Percentiles rank a stretch among this genome's conserved stretches.
Conservation (phyloP, 2,329 filamentous ascomycete genomes). For the Aureobasidium sp. region DNA sequence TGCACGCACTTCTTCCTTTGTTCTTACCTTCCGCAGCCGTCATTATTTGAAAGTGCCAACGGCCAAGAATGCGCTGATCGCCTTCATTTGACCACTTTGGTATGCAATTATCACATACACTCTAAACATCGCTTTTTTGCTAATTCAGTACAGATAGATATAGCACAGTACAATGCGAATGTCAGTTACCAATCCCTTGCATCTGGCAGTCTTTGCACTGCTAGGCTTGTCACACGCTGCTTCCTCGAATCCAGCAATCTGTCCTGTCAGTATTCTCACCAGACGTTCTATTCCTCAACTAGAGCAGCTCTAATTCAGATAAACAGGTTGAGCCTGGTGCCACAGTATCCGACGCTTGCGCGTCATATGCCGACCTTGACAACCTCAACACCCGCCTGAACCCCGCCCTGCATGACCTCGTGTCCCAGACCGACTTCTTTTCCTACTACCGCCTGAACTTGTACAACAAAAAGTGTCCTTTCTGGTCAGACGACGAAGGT, state of each 20-base stretch:
- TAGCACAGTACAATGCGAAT: conserved; percentile 19
- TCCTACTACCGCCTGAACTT: conserved; percentile 94
- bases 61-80: conserved; percentile 9
- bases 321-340: conserved; percentile 75
- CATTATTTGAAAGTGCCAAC: conserved; percentile 2
- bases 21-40: conserved; percentile 1
- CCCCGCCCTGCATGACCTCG: conserved; percentile 72
- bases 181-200: conserved; percentile 38
- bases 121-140: neutral
- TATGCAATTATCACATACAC: neutral
- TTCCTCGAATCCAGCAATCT: conserved; percentile 38
- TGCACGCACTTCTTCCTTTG: neutral
- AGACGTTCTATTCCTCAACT: conserved; percentile 19
- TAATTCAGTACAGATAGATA: neutral
- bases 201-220: conserved; percentile 55
- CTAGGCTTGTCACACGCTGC: conserved; percentile 35
- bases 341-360: conserved; percentile 90
- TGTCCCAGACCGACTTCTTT: conserved; percentile 89
- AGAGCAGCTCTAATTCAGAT: conserved; percentile 30
- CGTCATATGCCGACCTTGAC: conserved; percentile 87
- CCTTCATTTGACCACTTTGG: neutral
- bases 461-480: conserved; percentile 89
- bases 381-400: conserved; percentile 69
- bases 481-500: conserved; percentile 88
- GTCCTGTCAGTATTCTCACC: conserved; percentile 44